Conservation (phyloP, 2,329 filamentous ascomycete genomes). For the Fusarium sp. region DNA sequence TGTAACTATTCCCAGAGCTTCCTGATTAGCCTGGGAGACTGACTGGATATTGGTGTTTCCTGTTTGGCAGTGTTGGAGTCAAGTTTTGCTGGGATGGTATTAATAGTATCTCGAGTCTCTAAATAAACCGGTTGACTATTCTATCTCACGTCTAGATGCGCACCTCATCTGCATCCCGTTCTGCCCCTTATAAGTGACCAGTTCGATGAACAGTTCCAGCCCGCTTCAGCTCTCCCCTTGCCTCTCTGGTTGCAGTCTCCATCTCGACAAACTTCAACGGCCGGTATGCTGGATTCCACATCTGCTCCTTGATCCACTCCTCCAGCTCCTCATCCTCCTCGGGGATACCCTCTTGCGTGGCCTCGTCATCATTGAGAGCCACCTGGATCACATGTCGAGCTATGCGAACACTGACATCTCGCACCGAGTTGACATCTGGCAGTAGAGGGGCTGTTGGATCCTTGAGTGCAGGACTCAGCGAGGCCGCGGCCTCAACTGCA, state of each 20-base stretch:
- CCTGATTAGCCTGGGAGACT: constrained; percentile 19
- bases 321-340: constrained; percentile 66
- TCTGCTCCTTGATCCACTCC: constrained; percentile 81
- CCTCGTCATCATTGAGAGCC: constrained; percentile 77
- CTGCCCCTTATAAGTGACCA: constrained; percentile 9
- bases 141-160: background rate
- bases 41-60: constrained; percentile 34
- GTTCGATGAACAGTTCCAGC: constrained; percentile 47
- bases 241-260: constrained; percentile 65
- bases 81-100: constrained; percentile 20
- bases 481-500: constrained; percentile 79
- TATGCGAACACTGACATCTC: constrained; percentile 81
- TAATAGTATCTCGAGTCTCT: constrained; percentile 2
- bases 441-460: constrained; percentile 75
- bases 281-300: constrained; percentile 81
- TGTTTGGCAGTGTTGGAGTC: constrained; percentile 19
- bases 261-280: constrained; percentile 69
- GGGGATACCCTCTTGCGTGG: constrained; percentile 75
- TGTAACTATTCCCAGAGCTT: constrained; percentile 33
- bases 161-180: background rate
- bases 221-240: constrained; percentile 55
- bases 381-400: constrained; percentile 80
- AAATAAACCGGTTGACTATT: constrained; percentile 4
- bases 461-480: constrained; percentile 75
- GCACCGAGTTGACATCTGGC: constrained; percentile 80